Evolutionary conservation across 441 rosid genomes (phyloP).

Genomic region (Bocquillonia castaneifolia): DNA sequence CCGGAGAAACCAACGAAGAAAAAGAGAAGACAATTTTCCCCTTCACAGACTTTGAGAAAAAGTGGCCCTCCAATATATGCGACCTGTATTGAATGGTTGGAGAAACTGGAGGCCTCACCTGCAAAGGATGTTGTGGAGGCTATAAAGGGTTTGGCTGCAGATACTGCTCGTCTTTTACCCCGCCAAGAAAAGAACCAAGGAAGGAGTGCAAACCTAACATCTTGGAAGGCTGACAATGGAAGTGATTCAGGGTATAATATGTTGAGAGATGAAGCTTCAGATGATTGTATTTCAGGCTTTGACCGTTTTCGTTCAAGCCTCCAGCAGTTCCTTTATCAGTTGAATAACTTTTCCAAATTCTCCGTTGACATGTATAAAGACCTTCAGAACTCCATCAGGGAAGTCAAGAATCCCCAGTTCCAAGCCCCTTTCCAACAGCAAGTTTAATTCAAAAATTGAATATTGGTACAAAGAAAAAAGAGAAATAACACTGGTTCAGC

Average conservation of each 20-base stretch:
- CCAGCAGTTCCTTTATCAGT: constrained; percentile 44
- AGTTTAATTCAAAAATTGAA: not conserved
- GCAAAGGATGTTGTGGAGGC: constrained; percentile 56
- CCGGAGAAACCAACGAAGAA: constrained; percentile 33
- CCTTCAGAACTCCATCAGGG: constrained; percentile 38
- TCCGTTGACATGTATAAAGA: constrained; percentile 52
- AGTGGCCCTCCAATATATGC: constrained; percentile 71
- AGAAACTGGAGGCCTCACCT: constrained; percentile 45
- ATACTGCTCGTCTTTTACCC: constrained; percentile 54
- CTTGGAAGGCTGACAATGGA: constrained; percentile 34
- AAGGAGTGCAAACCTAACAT: constrained; percentile 31
- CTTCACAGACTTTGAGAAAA: constrained; percentile 23
- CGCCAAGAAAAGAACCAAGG: constrained; percentile 64
- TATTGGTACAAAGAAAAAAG: not conserved
- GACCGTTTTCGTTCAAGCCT: constrained; percentile 51
- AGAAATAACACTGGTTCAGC: constrained; percentile 1
- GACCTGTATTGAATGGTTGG: constrained; percentile 69
- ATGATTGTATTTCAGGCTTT: constrained; percentile 45
- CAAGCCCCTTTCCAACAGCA: constrained; percentile 23
- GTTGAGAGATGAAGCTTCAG: constrained; percentile 49
- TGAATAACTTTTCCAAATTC: constrained; percentile 45
- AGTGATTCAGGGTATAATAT: constrained; percentile 36
- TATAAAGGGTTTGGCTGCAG: constrained; percentile 59
- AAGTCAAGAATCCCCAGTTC: constrained; percentile 38
- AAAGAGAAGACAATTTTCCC: constrained; percentile 28